Evolutionary conservation across 2,329 filamentous ascomycete species (phyloP).

Genomic region (Ophiocordyceps camponoti-floridani): DNA sequence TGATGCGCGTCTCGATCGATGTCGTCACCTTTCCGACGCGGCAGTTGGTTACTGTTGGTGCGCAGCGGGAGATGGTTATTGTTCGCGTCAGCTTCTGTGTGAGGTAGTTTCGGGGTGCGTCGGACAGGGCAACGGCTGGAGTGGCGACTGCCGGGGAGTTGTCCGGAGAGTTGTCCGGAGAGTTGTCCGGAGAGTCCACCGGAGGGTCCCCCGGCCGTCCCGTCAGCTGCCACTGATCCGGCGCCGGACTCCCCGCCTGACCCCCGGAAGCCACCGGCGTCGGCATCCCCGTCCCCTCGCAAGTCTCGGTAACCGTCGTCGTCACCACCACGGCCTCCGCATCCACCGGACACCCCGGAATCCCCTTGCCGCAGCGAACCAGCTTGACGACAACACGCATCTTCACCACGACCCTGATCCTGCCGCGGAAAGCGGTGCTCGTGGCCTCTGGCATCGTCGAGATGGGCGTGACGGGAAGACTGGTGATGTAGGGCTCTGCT

Average conservation of each 20-base stretch:
- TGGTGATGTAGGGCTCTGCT: not conserved
- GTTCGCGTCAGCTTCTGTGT: no score
- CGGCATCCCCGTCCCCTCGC: not conserved
- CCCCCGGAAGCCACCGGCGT: not conserved
- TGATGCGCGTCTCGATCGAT: no score
- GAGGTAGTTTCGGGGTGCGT: no score
- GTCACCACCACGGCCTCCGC: not conserved
- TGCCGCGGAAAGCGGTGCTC: not conserved
- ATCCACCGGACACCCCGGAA: not conserved
- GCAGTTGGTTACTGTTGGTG: no score
- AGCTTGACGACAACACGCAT: not conserved
- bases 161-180: no score
- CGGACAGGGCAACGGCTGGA: no score
- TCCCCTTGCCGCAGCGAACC: not conserved
- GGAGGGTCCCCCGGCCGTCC: no score
- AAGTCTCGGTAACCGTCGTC: not conserved
- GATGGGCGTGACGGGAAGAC: not conserved
- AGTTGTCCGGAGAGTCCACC: no score
- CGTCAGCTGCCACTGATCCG: not conserved
- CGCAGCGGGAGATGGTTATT: no score
- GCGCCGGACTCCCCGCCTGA: not conserved
- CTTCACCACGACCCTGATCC: not conserved
- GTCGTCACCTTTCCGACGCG: no score
- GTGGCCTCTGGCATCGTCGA: not conserved
- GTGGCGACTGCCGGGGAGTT: no score